A percentile compares a stretch with the other conserved stretches of the same genome.
Evolutionary conservation across 2,329 filamentous ascomycete species (phyloP).

Genomic region (Massarina eburnea): DNA sequence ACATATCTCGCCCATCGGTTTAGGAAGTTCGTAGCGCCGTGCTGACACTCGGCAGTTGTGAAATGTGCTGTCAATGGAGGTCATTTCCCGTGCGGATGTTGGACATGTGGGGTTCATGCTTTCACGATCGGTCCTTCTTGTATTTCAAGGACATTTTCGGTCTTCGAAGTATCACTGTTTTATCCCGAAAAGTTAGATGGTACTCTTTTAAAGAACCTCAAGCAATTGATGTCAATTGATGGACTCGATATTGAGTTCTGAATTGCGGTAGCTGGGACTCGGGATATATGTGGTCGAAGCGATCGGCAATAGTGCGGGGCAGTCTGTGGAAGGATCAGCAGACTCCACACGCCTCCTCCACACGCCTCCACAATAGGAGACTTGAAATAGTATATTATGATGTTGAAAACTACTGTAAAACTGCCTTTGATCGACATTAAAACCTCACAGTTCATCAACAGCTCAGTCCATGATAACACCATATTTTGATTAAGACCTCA

Average conservation of each 20-base stretch:
- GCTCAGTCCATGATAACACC: too few relatives aligned
- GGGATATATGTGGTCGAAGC: background rate
- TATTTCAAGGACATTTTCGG: background rate
- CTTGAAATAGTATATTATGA: too few relatives aligned
- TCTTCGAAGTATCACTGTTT: background rate
- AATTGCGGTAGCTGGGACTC: background rate
- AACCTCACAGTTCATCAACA: too few relatives aligned
- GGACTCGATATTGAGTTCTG: too few relatives aligned
- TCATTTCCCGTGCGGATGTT: background rate
- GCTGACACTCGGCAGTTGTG: constrained; percentile 25
- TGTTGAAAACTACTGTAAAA: too few relatives aligned
- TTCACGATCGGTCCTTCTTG: background rate
- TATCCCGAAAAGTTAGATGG: too few relatives aligned
- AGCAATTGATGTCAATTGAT: too few relatives aligned
- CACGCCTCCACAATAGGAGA: too few relatives aligned
- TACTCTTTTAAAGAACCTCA: background rate
- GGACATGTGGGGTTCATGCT: constrained; percentile 8
- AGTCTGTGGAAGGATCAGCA: constrained; percentile 1
- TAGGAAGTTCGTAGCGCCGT: constrained; percentile 2
- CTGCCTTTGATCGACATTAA: too few relatives aligned
- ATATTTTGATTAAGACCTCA: too few relatives aligned
- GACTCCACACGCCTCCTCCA: constrained; percentile 3
- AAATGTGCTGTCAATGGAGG: constrained; percentile 10
- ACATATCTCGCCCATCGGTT: background rate
- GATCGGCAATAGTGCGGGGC: constrained; percentile 8